phyloP scores from a whole-genome alignment of 2,329 filamentous ascomycete species.

The Xylariaceae sp. region DNA sequence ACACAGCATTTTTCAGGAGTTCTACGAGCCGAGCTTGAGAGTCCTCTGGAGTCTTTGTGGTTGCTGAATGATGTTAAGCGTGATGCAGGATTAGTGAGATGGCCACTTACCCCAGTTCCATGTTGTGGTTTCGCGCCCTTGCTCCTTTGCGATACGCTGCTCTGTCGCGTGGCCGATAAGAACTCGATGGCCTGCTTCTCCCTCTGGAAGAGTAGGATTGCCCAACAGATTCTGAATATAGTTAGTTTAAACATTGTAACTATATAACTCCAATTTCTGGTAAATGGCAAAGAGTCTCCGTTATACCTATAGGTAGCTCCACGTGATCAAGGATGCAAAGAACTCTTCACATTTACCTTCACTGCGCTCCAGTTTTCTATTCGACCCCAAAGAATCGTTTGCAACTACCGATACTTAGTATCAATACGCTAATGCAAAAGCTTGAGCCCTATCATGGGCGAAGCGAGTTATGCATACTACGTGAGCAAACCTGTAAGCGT shows the following conservation, averaged over 20 bases:
- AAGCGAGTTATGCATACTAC: too few species aligned
- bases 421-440: neutral
- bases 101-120: neutral
- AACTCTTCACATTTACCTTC: neutral
- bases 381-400: neutral
- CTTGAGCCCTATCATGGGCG: too few species aligned
- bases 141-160: neutral
- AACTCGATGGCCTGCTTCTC: neutral
- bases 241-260: neutral
- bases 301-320: neutral
- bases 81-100: neutral
- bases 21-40: neutral
- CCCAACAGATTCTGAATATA: neutral
- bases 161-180: neutral
- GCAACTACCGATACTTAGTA: neutral
- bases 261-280: neutral
- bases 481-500: too few species aligned
- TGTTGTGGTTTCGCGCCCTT: neutral
- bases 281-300: neutral
- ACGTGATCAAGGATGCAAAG: neutral
- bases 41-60: neutral
- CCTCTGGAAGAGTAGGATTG: neutral
- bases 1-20: neutral
- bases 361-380: neutral
- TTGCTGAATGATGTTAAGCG: neutral